A percentile compares a stretch with the other conserved stretches of the same genome.
Conservation (phyloP, 2,329 filamentous ascomycete genomes). For the Neonectria ditissima region DNA sequence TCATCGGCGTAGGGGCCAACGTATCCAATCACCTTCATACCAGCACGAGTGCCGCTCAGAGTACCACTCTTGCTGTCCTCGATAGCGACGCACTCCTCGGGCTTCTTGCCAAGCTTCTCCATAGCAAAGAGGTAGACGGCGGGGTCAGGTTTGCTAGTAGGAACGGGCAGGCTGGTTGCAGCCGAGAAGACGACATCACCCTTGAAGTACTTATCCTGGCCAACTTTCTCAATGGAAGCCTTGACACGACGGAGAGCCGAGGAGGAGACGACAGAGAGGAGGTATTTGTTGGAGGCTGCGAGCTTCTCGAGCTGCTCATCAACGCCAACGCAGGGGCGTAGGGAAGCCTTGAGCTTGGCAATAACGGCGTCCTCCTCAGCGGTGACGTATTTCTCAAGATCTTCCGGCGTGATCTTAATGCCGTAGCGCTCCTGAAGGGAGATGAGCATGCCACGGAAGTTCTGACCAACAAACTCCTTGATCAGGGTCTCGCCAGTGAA, state of each 20-base stretch:
- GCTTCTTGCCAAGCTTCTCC: constrained; percentile 76
- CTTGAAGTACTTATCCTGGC: constrained; percentile 84
- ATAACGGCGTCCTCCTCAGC: constrained; percentile 88
- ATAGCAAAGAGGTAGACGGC: constrained; percentile 87
- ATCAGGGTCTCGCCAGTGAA: constrained; percentile 86
- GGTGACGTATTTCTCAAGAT: constrained; percentile 79
- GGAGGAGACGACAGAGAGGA: constrained; percentile 83
- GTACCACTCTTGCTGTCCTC: constrained; percentile 92
- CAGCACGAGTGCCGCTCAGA: constrained; percentile 77
- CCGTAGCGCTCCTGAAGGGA: constrained; percentile 80
- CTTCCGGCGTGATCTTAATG: constrained; percentile 75
- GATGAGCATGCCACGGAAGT: constrained; percentile 92
- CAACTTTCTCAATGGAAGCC: constrained; percentile 83
- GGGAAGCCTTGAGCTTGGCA: constrained; percentile 77
- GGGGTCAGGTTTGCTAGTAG: constrained; percentile 92
- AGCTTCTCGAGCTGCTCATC: constrained; percentile 76
- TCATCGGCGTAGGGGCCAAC: constrained; percentile 79
- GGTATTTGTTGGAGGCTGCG: constrained; percentile 70
- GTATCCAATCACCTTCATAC: constrained; percentile 86
- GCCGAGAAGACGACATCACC: constrained; percentile 82
- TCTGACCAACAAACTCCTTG: constrained; percentile 89
- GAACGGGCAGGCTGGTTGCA: constrained; percentile 79
- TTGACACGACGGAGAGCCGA: constrained; percentile 82
- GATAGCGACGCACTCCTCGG: constrained; percentile 80
- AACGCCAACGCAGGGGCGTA: constrained; percentile 76